Base-by-base conservation (phyloP, 2,329 filamentous ascomycete genomes). In the Nigrospora osmanthi region DNA sequence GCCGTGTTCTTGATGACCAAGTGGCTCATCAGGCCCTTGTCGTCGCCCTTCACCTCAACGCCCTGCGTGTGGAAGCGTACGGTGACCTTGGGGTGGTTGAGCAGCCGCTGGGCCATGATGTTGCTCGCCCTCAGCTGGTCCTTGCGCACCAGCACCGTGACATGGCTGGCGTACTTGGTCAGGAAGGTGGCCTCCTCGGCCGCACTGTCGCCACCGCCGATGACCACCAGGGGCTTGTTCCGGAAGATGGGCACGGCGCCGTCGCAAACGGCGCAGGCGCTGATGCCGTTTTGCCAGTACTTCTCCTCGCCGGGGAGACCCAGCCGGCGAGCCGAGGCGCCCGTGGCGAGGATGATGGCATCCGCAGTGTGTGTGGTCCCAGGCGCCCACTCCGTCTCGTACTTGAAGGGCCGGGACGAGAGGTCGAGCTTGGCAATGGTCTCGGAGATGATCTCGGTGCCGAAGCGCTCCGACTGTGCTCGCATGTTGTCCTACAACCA, bases 201-300 rank as follows among this genome's bases (percentile, higher is more conserved):
- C 15, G 93, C 93, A 14, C 88, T 95, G 70, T 98, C 93, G 59
- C 93, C 93, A 52, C 93, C 94, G 52, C 93, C 93, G 52, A 98
- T 96, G 41, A 98, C 93, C 35, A 91, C 88, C 45, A 98, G 76
- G 10, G 87, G 91, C 77, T 95, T 95, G 68, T 96, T 89, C 57
- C 91, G 81, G 83, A 95, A 98, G 66, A 98, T 96, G 49, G 93
- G 93, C 39, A 97, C 85, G 41, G 90, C 93, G 52, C 93, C 93
- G 62, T 98, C 93, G 70, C 93, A 98, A 40, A 98, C 93, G 32
- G 93, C 93, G 69, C 93, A 98, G 41, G 93, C 93, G 43, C 86
- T 93, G 62, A 98, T 89, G 55, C 93, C 93, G 65, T 87, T 93
- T 65, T 95, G 90, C 94, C 94, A 98, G 79, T 89, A 98, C 65